phyloP scores from a whole-genome alignment of 306 rosid genomes.

The Morella rubra region DNA sequence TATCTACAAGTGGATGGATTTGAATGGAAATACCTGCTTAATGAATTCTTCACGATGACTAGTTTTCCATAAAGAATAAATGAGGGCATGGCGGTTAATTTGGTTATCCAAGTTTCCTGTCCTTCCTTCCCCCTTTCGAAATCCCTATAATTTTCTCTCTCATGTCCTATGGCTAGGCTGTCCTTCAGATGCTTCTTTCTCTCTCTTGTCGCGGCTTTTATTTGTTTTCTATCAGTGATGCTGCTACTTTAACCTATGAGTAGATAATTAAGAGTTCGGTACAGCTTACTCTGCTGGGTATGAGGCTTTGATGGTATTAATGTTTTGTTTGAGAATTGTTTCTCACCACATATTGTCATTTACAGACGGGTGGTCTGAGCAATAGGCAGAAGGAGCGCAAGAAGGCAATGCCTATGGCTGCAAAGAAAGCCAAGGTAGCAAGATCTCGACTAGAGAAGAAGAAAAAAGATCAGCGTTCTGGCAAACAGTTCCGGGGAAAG shows the following conservation, averaged over 20 bases:
- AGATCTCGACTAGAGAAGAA: slow-evolving; percentile 48
- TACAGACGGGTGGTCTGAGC: slow-evolving; percentile 85
- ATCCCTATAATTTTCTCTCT: neutral
- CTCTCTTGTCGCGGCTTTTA: neutral
- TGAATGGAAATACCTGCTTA: neutral
- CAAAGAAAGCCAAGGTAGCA: slow-evolving; percentile 56
- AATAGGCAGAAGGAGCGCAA: slow-evolving; percentile 81
- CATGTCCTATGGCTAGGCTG: neutral
- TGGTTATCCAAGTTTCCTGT: neutral
- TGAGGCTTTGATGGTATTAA: neutral
- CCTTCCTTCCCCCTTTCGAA: neutral
- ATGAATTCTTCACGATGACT: neutral
- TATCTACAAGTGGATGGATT: neutral
- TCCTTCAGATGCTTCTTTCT: neutral
- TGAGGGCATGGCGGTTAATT: neutral
- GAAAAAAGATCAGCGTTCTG: slow-evolving; percentile 46
- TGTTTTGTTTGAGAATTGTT: neutral
- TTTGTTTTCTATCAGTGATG: neutral
- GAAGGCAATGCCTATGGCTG: slow-evolving; percentile 76
- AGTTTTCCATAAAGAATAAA: neutral
- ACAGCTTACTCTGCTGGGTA: neutral
- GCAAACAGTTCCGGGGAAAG: slow-evolving; percentile 77
- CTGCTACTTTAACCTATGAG: neutral
- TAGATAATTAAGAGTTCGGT: neutral
- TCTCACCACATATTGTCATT: slow-evolving; percentile 1